phyloP scores from a whole-genome alignment of 805 yeast species.

The Suhomyces faveliae region DNA sequence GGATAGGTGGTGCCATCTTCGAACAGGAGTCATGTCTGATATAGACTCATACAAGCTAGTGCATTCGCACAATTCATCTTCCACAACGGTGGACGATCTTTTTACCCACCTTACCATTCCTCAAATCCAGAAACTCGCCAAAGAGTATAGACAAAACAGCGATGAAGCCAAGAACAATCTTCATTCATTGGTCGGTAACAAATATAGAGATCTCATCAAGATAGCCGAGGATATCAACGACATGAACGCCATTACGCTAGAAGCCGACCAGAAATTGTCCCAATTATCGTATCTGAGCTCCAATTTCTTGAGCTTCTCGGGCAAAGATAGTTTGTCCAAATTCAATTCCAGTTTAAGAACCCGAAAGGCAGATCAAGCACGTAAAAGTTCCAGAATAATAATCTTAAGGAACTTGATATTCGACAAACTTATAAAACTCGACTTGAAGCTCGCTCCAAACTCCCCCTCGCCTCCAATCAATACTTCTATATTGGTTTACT shows the following conservation, averaged over 20 bases:
- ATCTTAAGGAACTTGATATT: conserved; percentile 30
- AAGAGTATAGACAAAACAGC: conserved; percentile 28
- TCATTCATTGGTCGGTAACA: conserved; percentile 38
- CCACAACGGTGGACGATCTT: conserved; percentile 33
- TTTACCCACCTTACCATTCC: conserved; percentile 31
- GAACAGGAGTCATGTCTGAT: neutral
- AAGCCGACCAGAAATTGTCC: conserved; percentile 25
- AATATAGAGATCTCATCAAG: conserved; percentile 42
- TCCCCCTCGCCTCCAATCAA: conserved; percentile 16
- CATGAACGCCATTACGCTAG: conserved; percentile 25
- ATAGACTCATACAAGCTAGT: conserved; percentile 1
- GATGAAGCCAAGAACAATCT: conserved; percentile 30
- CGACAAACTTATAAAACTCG: conserved; percentile 29
- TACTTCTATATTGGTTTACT: conserved; percentile 28
- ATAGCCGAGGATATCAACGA: conserved; percentile 43
- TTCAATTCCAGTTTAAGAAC: conserved; percentile 21
- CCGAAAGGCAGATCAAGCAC: conserved; percentile 17
- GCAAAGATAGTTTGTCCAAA: conserved; percentile 15
- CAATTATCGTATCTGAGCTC: conserved; percentile 32
- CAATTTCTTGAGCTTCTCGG: conserved; percentile 26
- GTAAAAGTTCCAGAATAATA: conserved; percentile 19
- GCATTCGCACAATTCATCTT: conserved; percentile 2
- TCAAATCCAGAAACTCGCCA: conserved; percentile 31
- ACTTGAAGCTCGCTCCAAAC: conserved; percentile 21
- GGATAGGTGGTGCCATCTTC: neutral